Conservation (phyloP, 2,329 filamentous ascomycete species). For the Penicillium sp. region DNA sequence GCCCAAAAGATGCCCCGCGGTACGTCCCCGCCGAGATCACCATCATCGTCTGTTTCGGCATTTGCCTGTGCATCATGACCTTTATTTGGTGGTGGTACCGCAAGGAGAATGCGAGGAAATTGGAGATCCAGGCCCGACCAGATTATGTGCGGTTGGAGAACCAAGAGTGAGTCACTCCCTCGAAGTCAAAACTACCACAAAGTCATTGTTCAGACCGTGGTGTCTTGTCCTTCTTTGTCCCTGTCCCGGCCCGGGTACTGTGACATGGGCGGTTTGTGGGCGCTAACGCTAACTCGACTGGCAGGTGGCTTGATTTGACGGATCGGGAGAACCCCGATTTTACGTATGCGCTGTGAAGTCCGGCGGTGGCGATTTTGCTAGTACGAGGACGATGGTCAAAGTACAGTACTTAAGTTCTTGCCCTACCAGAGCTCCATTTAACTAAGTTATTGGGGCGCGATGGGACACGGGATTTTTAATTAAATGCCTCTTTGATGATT, state of each 20-base stretch:
- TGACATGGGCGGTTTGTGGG: not conserved
- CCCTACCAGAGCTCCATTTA: not conserved
- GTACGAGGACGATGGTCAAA: not conserved
- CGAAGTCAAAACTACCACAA: too few species aligned
- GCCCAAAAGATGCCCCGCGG: constrained; percentile 57
- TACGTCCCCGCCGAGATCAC: constrained; percentile 67
- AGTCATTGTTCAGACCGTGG: not conserved
- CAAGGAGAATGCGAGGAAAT: constrained; percentile 63
- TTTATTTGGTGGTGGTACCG: constrained; percentile 67
- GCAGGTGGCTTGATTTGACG: constrained; percentile 61
- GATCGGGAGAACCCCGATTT: constrained; percentile 68
- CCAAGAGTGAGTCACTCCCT: constrained; percentile 56
- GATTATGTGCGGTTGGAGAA: constrained; percentile 65
- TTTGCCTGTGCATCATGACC: constrained; percentile 56
- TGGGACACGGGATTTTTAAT: not conserved
- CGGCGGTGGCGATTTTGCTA: not conserved
- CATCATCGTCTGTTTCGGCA: constrained; percentile 61
- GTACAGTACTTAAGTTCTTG: not conserved
- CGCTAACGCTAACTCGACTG: not conserved
- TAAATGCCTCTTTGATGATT: not conserved
- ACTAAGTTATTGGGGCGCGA: not conserved
- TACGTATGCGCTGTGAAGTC: constrained; percentile 52
- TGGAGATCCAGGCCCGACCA: constrained; percentile 51
- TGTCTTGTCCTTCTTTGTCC: not conserved
- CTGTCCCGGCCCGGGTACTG: not conserved